Conservation (phyloP, 345 rosid species). For the Geranium rotundifolium region DNA sequence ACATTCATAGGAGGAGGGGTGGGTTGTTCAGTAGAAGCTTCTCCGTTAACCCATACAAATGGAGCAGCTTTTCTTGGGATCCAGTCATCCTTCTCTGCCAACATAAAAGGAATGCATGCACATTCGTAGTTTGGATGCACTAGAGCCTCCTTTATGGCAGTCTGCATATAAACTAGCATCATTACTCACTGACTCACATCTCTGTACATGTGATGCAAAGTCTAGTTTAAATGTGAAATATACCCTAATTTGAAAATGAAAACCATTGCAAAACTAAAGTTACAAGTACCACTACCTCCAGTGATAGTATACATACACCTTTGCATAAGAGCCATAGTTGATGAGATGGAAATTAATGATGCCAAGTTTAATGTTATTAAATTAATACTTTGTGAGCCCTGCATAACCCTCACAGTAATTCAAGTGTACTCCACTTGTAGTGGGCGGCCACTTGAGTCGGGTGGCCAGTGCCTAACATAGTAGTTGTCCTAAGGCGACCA, state of each 20-base stretch:
- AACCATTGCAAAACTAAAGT: neutral
- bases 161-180: constrained; percentile 30
- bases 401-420: too few species aligned
- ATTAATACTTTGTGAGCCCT: too few species aligned
- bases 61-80: constrained; percentile 65
- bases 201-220: neutral
- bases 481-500: too few species aligned
- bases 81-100: constrained; percentile 90
- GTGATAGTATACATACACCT: too few species aligned
- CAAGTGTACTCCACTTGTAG: too few species aligned
- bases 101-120: constrained; percentile 70
- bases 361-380: too few species aligned
- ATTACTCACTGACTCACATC: neutral
- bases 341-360: too few species aligned
- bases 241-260: neutral
- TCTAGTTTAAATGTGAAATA: neutral
- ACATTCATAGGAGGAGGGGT: constrained; percentile 7
- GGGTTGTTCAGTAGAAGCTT: constrained; percentile 27
- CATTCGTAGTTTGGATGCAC: constrained; percentile 92
- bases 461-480: too few species aligned
- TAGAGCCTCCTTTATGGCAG: constrained; percentile 52
- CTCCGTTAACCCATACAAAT: constrained; percentile 49
- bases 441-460: too few species aligned
- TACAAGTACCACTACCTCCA: too few species aligned
- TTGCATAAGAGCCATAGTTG: too few species aligned